Evolutionary conservation across 495 filamentous ascomycete species (phyloP), one percentile per base, ranked within the genome.

Genomic region (Aspergillus sclerotiicarbonarius): DNA sequence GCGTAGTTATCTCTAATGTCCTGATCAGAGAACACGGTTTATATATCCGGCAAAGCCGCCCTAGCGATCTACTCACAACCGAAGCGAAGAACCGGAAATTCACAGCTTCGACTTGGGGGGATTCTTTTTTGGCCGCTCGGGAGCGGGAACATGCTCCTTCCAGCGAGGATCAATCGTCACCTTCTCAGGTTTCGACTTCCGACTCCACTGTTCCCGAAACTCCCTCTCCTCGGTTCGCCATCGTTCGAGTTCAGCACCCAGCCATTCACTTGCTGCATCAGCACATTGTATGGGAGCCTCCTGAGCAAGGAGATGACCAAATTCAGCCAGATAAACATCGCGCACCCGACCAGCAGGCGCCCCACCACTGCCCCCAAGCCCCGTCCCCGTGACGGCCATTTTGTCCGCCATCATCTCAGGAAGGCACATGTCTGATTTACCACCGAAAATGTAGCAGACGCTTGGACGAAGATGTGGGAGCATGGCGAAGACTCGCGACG

Each of bases 301-400:
- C 80, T 95, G 88, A 1, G 94, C 89, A 48, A 97, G 81, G 32
- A 97, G 70, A 73, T 98, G 94, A 1, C 94, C 91, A 13, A 78
- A 78, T 0, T 80, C 83, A 48, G 87, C 74, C 4, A 97, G 67
- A 15, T 83, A 76, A 3, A 89, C 84, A 53, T 87, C 72, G 47
- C 81, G 76, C 0, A 96, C 92, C n/a, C 86, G 75, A 0, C 90
- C 88, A n/a, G 79, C 77, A 4, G 66, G 63, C 6, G 69, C 76
- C 15, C 80, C 80, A 4, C 79, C 80, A 51, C 77, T 82, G 1
- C 80, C 80, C 6, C 79, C 79, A 5, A 80, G 54, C 3, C 78
- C 79, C 1, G 62, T 71, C 0, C 80, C 80, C 0, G 80, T 82
- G 15, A 63, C 66, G 1, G 71, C 60, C 37, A 82, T 61, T 57